phyloP scores from a whole-genome alignment of 345 rosid genomes.

The Abelmoschus esculentus region DNA sequence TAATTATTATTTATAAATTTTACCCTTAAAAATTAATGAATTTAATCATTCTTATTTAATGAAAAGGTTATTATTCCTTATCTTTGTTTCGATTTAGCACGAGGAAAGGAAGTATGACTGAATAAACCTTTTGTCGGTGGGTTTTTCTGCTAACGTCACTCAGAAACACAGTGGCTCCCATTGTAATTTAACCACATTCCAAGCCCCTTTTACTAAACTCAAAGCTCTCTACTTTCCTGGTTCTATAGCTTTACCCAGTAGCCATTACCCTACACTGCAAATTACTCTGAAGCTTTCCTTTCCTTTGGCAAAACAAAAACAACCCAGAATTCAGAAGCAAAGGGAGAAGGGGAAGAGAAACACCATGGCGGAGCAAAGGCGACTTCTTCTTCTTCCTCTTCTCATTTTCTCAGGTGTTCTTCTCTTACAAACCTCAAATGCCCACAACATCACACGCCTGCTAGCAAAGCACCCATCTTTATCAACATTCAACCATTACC shows the following conservation, averaged over 20 bases:
- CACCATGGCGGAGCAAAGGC: constrained; percentile 22
- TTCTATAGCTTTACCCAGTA: constrained; percentile 26
- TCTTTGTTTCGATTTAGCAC: too few relatives aligned
- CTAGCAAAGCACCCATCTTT: constrained; percentile 59
- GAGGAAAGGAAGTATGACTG: too few relatives aligned
- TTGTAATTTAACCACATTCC: background rate
- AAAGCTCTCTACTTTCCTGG: constrained; percentile 53
- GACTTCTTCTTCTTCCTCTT: background rate
- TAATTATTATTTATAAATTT: too few relatives aligned
- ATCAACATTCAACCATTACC: constrained; percentile 86
- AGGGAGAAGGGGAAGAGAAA: too few relatives aligned
- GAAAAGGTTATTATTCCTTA: too few relatives aligned
- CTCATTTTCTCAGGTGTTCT: background rate
- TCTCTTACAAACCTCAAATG: constrained; percentile 19
- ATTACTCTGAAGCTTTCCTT: constrained; percentile 44
- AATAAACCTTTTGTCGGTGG: too few relatives aligned
- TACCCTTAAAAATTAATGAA: too few relatives aligned
- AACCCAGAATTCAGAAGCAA: background rate
- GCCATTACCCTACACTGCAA: background rate
- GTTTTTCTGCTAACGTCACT: too few relatives aligned
- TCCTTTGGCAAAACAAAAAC: constrained; percentile 49
- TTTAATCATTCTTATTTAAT: too few relatives aligned
- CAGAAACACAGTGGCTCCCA: background rate
- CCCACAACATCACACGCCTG: constrained; percentile 72
- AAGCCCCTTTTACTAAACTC: constrained; percentile 29